These are phyloP conservation scores for Endocladia muricata DNA, from an alignment of 31 red algal genomes.

Conservation along the genomic window DNA sequence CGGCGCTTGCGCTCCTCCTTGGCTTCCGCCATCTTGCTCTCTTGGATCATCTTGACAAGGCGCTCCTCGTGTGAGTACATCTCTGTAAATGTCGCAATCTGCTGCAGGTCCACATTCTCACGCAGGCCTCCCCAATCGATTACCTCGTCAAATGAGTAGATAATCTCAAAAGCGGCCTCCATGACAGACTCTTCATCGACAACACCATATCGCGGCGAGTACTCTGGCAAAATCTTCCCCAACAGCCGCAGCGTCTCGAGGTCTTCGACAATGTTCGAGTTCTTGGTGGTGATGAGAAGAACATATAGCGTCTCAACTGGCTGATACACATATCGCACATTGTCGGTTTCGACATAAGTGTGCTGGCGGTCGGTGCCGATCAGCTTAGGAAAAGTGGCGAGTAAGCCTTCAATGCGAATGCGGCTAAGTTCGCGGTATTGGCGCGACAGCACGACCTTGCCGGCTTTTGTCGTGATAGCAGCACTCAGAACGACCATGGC, in stretches of 20 bases:
- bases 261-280: slow-evolving; percentile 97
- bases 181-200: slow-evolving; percentile 88
- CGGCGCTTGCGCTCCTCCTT: slow-evolving; percentile 82
- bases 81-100: slow-evolving; percentile 83
- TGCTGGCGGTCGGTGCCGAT: slow-evolving; percentile 84
- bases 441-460: slow-evolving; percentile 78
- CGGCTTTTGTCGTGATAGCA: slow-evolving; percentile 78
- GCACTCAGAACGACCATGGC: slow-evolving; percentile 85
- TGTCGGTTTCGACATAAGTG: slow-evolving; percentile 94
- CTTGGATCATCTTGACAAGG: slow-evolving; percentile 97
- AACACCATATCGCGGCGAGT: slow-evolving; percentile 82
- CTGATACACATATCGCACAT: slow-evolving; percentile 96
- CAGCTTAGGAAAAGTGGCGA: slow-evolving; percentile 90
- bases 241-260: slow-evolving; percentile 96
- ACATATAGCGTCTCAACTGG: slow-evolving; percentile 98
- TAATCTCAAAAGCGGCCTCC: slow-evolving; percentile 91
- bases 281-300: slow-evolving; percentile 93
- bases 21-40: slow-evolving; percentile 96
- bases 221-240: slow-evolving; percentile 89
- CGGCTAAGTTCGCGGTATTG: slow-evolving; percentile 90
- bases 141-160: slow-evolving; percentile 97
- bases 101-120: slow-evolving; percentile 79
- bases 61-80: slow-evolving; percentile 99
- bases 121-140: slow-evolving; percentile 95
- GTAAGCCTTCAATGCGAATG: slow-evolving; percentile 90